Conservation (phyloP, 345 rosid species). For the Eucalyptus sp. region DNA sequence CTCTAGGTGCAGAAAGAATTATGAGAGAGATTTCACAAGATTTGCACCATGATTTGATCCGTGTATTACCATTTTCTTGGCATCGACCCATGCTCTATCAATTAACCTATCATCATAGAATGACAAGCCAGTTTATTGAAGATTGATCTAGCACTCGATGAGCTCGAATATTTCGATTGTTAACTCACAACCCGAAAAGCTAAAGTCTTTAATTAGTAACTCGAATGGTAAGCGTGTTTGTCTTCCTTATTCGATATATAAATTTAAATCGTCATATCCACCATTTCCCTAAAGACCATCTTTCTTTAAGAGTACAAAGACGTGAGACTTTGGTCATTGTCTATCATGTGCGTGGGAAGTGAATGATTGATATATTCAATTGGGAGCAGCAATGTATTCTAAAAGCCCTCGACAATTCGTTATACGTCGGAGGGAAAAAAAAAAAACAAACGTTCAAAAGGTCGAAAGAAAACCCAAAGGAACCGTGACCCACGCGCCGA, state of each 20-base stretch:
- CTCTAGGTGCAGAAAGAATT: neutral
- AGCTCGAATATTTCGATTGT: rapidly evolving
- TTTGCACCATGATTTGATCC: neutral
- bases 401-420: neutral
- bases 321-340: neutral
- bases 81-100: rapidly evolving
- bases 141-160: neutral
- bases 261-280: neutral
- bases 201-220: rapidly evolving
- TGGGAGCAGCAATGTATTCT: neutral
- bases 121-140: neutral
- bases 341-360: neutral
- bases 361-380: neutral
- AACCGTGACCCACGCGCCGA: neutral
- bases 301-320: neutral
- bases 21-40: neutral
- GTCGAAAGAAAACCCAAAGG: neutral
- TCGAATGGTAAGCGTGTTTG: neutral
- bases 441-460: neutral
- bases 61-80: neutral
- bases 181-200: neutral
- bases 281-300: no score
- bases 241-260: neutral
- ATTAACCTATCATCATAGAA: neutral
- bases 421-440: neutral